These are phyloP conservation scores for Agaricales sp. DNA, from an alignment of 1,284 basidiomycete species.

Conservation along the genomic window DNA sequence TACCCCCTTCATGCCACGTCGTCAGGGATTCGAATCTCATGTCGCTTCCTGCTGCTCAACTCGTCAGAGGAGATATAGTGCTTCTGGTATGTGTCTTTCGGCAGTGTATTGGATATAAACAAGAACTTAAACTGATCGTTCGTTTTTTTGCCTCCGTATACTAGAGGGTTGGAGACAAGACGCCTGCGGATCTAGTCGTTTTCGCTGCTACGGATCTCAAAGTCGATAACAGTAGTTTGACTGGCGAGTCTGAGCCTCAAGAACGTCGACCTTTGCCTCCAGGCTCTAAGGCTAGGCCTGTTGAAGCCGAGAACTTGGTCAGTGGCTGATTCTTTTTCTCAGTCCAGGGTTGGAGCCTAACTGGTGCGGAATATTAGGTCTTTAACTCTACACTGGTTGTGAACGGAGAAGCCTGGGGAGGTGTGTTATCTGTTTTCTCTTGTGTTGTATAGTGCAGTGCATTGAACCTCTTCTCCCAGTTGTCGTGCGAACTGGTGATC, in stretches of 20 bases:
- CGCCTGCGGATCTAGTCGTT: constrained; percentile 52
- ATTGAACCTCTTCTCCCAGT: constrained; percentile 23
- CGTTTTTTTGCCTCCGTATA: background rate
- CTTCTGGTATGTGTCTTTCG: constrained; percentile 32
- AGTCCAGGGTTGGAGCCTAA: constrained; percentile 4
- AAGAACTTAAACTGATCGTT: too few relatives aligned
- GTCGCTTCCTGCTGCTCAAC: constrained; percentile 48
- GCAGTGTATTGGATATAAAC: too few relatives aligned
- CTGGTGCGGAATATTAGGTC: too few relatives aligned
- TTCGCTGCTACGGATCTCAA: constrained; percentile 53
- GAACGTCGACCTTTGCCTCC: constrained; percentile 38
- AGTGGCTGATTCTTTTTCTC: constrained; percentile 8
- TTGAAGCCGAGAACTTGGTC: constrained; percentile 58
- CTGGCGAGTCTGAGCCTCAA: constrained; percentile 62
- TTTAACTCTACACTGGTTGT: constrained; percentile 62
- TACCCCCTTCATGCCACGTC: constrained; percentile 55
- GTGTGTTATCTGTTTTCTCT: constrained; percentile 22
- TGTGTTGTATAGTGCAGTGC: background rate
- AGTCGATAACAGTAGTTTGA: constrained; percentile 61
- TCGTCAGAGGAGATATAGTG: constrained; percentile 64
- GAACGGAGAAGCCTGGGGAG: constrained; percentile 59
- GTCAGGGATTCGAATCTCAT: constrained; percentile 49
- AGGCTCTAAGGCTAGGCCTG: constrained; percentile 37
- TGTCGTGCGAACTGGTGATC: constrained; percentile 57
- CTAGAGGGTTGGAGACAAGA: constrained; percentile 59